phyloP scores from a whole-genome alignment of 805 yeast species.

The Candida suzukii region DNA sequence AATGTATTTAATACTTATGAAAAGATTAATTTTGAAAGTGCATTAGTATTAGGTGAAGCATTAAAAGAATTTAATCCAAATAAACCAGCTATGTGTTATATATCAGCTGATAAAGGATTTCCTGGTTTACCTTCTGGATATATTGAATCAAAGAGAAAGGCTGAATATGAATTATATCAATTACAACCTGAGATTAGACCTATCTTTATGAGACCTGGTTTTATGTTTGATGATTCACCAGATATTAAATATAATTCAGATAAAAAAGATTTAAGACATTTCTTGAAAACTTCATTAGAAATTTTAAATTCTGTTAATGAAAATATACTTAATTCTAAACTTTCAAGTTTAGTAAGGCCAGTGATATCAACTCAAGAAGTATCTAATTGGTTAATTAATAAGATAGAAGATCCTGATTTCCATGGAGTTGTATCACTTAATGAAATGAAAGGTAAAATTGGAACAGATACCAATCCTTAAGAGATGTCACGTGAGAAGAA shows the following conservation, averaged over 20 bases:
- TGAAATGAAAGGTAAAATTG: constrained; percentile 26
- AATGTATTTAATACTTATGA: constrained; percentile 44
- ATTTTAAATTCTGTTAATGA: constrained; percentile 38
- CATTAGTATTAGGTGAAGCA: constrained; percentile 54
- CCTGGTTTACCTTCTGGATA: constrained; percentile 68
- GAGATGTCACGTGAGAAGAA: too few relatives aligned
- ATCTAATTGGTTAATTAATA: constrained; percentile 49
- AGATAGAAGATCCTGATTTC: constrained; percentile 41
- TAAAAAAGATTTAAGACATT: constrained; percentile 28
- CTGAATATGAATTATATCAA: constrained; percentile 50
- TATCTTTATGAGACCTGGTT: constrained; percentile 72
- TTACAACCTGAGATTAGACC: constrained; percentile 44
- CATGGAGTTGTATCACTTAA: constrained; percentile 56
- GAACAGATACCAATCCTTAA: not conserved
- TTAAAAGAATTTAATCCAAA: constrained; percentile 22
- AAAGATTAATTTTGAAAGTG: constrained; percentile 63
- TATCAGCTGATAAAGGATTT: constrained; percentile 72
- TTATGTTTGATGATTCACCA: constrained; percentile 59
- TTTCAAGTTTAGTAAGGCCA: constrained; percentile 51
- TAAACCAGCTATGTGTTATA: constrained; percentile 50
- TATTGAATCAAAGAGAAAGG: constrained; percentile 67
- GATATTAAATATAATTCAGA: constrained; percentile 11
- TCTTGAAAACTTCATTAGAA: constrained; percentile 36
- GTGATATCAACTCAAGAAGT: constrained; percentile 63
- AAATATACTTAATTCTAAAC: constrained; percentile 30